Conservation (phyloP, 345 rosid genomes). For the Triadica sebifera region DNA sequence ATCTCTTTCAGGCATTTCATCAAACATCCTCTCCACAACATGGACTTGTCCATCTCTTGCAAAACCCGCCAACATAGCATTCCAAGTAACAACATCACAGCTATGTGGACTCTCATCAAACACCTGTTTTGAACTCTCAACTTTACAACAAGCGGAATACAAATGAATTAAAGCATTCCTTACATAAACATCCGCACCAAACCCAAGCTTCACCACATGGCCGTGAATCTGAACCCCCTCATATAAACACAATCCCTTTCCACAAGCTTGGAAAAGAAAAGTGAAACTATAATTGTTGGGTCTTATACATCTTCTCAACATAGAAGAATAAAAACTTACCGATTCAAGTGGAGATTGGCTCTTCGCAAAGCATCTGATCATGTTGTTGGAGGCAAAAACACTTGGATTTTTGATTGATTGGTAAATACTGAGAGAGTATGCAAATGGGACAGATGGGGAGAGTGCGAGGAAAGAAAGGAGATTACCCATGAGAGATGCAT, state of each 20-base stretch:
- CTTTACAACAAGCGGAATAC: slow-evolving; percentile 22
- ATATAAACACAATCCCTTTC: slow-evolving; percentile 18
- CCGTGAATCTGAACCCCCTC: slow-evolving; percentile 33
- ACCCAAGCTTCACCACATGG: slow-evolving; percentile 25
- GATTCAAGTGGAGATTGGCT: slow-evolving; percentile 19
- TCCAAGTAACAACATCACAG: slow-evolving; percentile 25
- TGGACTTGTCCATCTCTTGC: slow-evolving; percentile 27
- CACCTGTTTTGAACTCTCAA: slow-evolving; percentile 14
- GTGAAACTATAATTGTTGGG: slow-evolving; percentile 30
- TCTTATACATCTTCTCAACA: slow-evolving; percentile 1
- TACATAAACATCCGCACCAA: slow-evolving; percentile 25
- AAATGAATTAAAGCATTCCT: slow-evolving; percentile 33
- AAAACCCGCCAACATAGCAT: slow-evolving; percentile 16
- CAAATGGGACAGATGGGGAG: slow-evolving; percentile 14
- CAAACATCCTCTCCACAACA: slow-evolving; percentile 35
- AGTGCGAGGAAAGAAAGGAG: slow-evolving; percentile 27
- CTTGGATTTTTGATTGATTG: slow-evolving; percentile 11
- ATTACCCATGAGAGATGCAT: slow-evolving; percentile 18
- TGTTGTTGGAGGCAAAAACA: slow-evolving; percentile 31
- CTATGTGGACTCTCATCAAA: slow-evolving; percentile 17
- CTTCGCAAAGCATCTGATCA: slow-evolving; percentile 28
- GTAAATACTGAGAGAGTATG: slow-evolving; percentile 16
- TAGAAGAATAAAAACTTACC: slow-evolving; percentile 18
- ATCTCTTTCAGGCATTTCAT: slow-evolving; percentile 31
- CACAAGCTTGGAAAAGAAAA: slow-evolving; percentile 28